Conservation (phyloP, 2,329 filamentous ascomycete species). For the Microsporum audouinii region DNA sequence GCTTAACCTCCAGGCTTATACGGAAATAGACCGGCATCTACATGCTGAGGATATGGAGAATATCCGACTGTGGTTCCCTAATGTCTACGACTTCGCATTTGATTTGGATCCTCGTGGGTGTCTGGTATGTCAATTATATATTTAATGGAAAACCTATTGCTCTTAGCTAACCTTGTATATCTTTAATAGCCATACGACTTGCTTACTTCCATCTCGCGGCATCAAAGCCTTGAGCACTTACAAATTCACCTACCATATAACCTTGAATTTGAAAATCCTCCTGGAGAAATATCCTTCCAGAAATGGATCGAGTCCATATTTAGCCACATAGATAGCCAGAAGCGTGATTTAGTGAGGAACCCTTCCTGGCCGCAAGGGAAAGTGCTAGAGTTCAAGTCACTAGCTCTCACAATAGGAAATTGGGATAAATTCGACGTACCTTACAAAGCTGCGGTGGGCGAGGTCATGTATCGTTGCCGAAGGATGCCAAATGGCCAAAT, state of each 20-base stretch:
- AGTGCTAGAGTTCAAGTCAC: neutral
- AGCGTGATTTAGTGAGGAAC: neutral
- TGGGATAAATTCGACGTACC: neutral
- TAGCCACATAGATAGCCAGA: constrained; percentile 2
- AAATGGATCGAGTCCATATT: neutral
- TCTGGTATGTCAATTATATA: neutral
- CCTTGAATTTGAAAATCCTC: neutral
- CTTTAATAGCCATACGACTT: neutral
- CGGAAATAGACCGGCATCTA: constrained; percentile 3
- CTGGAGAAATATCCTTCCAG: neutral
- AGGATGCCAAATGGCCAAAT: neutral
- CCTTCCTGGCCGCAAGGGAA: neutral
- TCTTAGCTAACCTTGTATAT: neutral
- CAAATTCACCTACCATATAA: neutral
- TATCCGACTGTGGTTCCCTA: constrained; percentile 2
- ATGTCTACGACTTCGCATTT: neutral
- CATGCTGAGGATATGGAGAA: constrained; percentile 4
- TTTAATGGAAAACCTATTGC: neutral
- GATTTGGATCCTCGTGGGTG: constrained; percentile 3
- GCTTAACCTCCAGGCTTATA: neutral
- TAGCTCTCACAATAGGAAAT: neutral
- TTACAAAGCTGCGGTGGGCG: neutral
- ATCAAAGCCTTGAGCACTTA: neutral
- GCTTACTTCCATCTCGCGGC: neutral
- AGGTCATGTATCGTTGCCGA: constrained; percentile 3